Base-by-base conservation (phyloP, 495 filamentous ascomycete genomes). In the Penicillium cataractarum region DNA sequence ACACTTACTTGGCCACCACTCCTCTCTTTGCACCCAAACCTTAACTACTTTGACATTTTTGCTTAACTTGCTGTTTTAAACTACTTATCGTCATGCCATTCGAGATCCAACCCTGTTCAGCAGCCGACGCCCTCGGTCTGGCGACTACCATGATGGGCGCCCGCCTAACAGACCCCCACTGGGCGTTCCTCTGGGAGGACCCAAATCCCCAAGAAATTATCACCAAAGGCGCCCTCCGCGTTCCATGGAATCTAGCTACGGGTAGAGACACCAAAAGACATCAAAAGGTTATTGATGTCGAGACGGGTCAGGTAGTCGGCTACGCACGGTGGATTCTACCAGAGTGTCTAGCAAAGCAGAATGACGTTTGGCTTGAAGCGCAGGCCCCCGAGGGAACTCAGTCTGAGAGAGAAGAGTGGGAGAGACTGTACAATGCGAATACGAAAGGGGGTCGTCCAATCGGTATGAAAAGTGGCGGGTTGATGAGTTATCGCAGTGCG, bases 51-150 rank as follows among this genome's bases (percentile, higher is more conserved):
- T 39, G 12, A 39, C 15, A 39, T 1, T 12, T 5, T 39, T 12
- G 10, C 17, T 12, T 10, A 39, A 6, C 5, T 17, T 6, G 17
- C 35, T 15, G 3, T 17, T 0, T 17, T 17, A 2, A 39, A 39
- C 15, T 39, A 4, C 12, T 39, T 6, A 39, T 39, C 4, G 35
- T 2, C 55, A 62, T 22, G 64, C 66, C 22, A 67, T 65, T 46
- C 57, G 63, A 17, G 51, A 74, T 62, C 19, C 40, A 44, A 8
- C 19, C 40, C 1, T 44, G 40, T 22, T 44, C 19, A 2, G 19
- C 40, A 10, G 40, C n/a, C 8, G 19, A 44, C 8, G 40, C 40
- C n/a, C 40, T 21, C 7, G 40, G 40, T 7, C 40, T 44, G 1
- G n/a, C 40, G 10, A 21, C 40, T 3, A 44, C 40, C 6, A 44